Conservation (phyloP, 495 filamentous ascomycete species). For the Annulohypoxylon stygium region DNA sequence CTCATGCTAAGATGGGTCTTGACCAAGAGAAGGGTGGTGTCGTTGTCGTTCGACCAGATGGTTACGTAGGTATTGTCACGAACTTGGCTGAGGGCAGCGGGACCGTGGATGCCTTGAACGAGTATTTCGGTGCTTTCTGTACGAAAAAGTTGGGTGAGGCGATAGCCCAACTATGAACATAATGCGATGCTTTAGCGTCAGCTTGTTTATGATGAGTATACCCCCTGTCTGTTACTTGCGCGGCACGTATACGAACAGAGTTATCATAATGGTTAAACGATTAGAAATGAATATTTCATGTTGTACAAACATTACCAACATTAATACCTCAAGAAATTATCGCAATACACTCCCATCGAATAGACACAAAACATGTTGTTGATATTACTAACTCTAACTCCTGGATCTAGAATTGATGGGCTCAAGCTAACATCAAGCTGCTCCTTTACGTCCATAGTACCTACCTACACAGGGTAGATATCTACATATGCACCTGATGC, state of each 20-base stretch:
- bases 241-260: not conserved
- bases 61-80: conserved; percentile 83
- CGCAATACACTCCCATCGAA: too few species aligned
- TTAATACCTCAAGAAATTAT: not conserved
- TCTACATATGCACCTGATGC: too few species aligned
- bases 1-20: conserved; percentile 89
- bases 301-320: not conserved
- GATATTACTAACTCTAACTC: too few species aligned
- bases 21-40: conserved; percentile 79
- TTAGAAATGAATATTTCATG: conserved; percentile 1
- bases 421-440: too few species aligned
- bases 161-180: conserved; percentile 50
- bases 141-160: conserved; percentile 59
- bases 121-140: conserved; percentile 80
- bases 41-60: conserved; percentile 86
- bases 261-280: not conserved
- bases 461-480: too few species aligned
- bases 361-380: too few species aligned
- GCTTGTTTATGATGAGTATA: not conserved
- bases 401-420: too few species aligned
- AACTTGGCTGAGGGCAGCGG: conserved; percentile 78
- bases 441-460: too few species aligned
- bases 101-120: conserved; percentile 84
- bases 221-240: not conserved
- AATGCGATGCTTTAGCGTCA: not conserved